Base-by-base conservation (phyloP, 306 rosid genomes). In the Prosopis cineraria region DNA sequence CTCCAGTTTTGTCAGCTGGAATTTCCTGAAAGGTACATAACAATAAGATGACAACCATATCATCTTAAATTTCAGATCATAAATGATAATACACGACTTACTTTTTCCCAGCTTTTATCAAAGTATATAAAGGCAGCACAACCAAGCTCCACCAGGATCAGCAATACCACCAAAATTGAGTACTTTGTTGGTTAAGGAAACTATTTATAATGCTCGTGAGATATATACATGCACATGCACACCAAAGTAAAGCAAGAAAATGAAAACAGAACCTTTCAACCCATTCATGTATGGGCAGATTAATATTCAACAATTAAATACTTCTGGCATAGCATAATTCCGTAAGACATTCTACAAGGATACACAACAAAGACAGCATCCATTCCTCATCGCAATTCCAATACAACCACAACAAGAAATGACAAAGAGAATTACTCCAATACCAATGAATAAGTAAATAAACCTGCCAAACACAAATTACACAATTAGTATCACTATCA, bases 281-380 rank as follows among this genome's bases (percentile, higher is more conserved):
- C 73, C 73, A 19, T 53, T 70, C 64, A 33, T 31, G 71, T 39
- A 27, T 29, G 50, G 31, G 37, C 36, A 43, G 58, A 70, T 79
- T 33, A 41, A 19, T 64, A 53, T 53, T 60, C 74, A 37, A 29
- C 53, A 52, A 40, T 65, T 24, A 70, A 75, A 63, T 37, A 63
- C 68, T 25, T 71, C 72, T 64, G 72, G 19, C 31, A 62, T 20
- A 67, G 62, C 71, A 67, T 71, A 56, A 83, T 22, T 45, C 63
- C 67, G 59, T 68, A 65, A 80, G 52, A 65, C 76, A 81, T 78
- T 80, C 30, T 66, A 66, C 73, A 82, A 88, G 99, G 99, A 96
- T 96, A 96, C 99, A 90, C 86, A 91, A 83, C 88, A 82, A 79
- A 96, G 85, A 88, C 99, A 96, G 85, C 99, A 96, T 19, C 94